Evolutionary conservation across 352 stramenopile species (phyloP).

Genomic region (Globisporangium cystogenes): DNA sequence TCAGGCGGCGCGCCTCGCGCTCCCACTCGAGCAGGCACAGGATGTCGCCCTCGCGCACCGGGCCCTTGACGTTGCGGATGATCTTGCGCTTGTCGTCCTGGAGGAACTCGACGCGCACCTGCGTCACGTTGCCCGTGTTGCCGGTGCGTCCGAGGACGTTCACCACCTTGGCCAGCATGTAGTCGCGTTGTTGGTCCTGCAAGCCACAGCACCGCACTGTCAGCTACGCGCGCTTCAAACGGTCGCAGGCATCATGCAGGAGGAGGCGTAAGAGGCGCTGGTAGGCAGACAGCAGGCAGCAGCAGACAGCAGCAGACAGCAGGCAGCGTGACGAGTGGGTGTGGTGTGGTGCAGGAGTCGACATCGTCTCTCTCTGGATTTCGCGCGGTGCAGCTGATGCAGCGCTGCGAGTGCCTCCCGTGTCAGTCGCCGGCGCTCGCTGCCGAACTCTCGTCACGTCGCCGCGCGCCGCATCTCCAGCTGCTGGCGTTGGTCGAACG

Average conservation of each 20-base stretch:
- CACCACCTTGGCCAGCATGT: constrained; percentile 99
- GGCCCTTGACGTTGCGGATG: constrained; percentile 99
- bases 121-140: constrained; percentile 99
- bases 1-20: constrained; percentile 96
- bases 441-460: too few species aligned
- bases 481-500: neutral
- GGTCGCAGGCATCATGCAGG: neutral
- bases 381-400: too few species aligned
- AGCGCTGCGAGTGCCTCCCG: too few species aligned
- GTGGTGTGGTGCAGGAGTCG: neutral
- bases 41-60: constrained; percentile 98
- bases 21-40: constrained; percentile 99
- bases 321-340: neutral
- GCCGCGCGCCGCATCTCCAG: neutral
- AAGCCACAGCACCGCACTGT: constrained; percentile 4
- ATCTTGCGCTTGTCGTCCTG: constrained; percentile 98
- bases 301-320: neutral
- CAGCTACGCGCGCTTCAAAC: constrained; percentile 1
- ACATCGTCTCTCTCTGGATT: too few species aligned
- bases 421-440: neutral
- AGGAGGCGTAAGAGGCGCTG: too few species aligned
- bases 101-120: constrained; percentile 99
- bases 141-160: constrained; percentile 98
- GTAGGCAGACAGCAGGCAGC: too few species aligned
- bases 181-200: constrained; percentile 78